Conservation (phyloP, 192 early-diverging fungal genomes). For the Backusella macrospora region DNA sequence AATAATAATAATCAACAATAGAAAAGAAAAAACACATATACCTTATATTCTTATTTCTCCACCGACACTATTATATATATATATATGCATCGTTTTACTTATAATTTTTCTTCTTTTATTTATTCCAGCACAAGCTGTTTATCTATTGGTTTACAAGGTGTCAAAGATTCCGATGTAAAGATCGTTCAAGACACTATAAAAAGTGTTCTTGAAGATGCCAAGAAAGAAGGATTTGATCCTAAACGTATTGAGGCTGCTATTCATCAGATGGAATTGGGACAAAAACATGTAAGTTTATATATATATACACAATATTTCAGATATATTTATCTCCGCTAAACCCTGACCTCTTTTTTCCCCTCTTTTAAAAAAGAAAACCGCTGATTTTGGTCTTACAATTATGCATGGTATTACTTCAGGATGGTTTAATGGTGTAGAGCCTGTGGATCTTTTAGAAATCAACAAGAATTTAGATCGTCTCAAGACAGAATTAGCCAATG, state of each 20-base stretch:
- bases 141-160: conserved; percentile 89
- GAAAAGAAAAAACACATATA: background rate
- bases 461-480: conserved; percentile 77
- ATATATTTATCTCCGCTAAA: background rate
- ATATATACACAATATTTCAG: background rate
- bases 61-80: conserved; percentile 2
- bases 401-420: conserved; percentile 77
- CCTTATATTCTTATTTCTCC: background rate
- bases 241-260: conserved; percentile 81
- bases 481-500: conserved; percentile 57
- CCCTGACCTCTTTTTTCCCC: background rate
- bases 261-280: conserved; percentile 86
- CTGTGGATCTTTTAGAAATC: conserved; percentile 79
- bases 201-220: conserved; percentile 67
- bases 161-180: conserved; percentile 66
- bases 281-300: conserved; percentile 72
- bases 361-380: conserved; percentile 61
- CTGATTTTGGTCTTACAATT: conserved; percentile 83
- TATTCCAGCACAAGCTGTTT: conserved; percentile 56
- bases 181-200: conserved; percentile 70
- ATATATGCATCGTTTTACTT: background rate
- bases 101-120: background rate
- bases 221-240: conserved; percentile 76
- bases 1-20: background rate
- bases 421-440: conserved; percentile 90